Evolutionary conservation across 257 asterid genomes (phyloP).

Genomic region (Misopates orontium): DNA sequence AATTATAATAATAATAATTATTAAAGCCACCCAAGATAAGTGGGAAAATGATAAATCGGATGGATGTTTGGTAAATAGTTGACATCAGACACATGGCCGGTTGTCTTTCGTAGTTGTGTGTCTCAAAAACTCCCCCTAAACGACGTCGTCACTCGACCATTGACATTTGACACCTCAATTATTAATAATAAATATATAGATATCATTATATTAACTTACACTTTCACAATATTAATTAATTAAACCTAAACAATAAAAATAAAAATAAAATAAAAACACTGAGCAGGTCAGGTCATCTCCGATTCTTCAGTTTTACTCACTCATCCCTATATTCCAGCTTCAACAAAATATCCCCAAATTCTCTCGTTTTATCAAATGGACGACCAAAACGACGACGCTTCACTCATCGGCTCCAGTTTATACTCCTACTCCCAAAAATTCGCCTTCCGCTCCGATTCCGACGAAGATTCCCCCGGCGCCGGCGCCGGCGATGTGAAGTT

Average conservation of each 20-base stretch:
- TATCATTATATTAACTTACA: too few species aligned
- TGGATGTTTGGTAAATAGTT: slow-evolving; percentile 37
- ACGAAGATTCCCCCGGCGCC: slow-evolving; percentile 23
- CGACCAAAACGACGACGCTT: slow-evolving; percentile 49
- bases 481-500: slow-evolving; percentile 28
- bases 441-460: slow-evolving; percentile 44
- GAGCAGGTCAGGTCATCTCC: neutral
- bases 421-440: slow-evolving; percentile 43
- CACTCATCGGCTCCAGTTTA: slow-evolving; percentile 34
- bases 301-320: slow-evolving; percentile 11
- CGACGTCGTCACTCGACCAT: slow-evolving; percentile 24
- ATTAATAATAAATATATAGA: too few species aligned
- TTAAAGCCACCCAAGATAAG: neutral
- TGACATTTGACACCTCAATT: neutral
- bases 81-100: slow-evolving; percentile 40
- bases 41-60: neutral
- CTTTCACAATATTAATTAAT: too few species aligned
- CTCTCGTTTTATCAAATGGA: slow-evolving; percentile 41
- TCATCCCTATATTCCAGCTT: slow-evolving; percentile 11
- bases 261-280: neutral
- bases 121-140: neutral
- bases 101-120: neutral
- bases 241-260: neutral
- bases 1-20: too few species aligned
- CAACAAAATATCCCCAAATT: slow-evolving; percentile 34